Evolutionary conservation across 495 filamentous ascomycete genomes (phyloP).

Genomic region (Talaromyces adpressus): DNA sequence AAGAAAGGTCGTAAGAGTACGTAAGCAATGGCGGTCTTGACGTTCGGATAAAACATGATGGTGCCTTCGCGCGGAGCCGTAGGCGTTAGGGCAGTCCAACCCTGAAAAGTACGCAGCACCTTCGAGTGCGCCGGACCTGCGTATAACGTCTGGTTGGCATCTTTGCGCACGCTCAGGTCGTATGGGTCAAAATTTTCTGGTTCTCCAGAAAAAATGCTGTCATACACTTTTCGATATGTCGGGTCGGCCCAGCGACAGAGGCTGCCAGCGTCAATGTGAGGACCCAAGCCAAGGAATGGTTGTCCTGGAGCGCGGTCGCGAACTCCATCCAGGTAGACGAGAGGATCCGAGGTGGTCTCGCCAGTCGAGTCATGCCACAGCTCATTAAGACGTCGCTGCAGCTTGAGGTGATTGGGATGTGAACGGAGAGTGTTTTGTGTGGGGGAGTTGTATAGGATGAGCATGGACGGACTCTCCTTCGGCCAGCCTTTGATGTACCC

Average conservation of each 20-base stretch:
- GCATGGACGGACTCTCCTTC: background rate
- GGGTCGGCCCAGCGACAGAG: constrained; percentile 9
- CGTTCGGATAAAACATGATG: background rate
- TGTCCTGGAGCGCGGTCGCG: background rate
- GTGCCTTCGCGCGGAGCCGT: background rate
- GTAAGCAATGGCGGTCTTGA: background rate
- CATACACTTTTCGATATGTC: constrained; percentile 2
- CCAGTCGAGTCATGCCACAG: background rate
- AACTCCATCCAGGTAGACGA: background rate
- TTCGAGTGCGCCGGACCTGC: background rate
- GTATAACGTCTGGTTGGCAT: background rate
- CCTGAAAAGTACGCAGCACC: background rate
- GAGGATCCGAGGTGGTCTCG: background rate
- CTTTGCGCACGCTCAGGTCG: background rate
- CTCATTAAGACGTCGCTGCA: background rate
- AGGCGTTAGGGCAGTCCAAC: background rate
- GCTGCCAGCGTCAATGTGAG: constrained; percentile 8
- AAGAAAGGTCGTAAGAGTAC: constrained; percentile 3
- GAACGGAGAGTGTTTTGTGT: background rate
- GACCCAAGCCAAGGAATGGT: background rate
- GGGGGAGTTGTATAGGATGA: constrained; percentile 1
- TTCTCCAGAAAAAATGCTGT: constrained; percentile 5
- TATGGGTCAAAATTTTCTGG: constrained; percentile 4
- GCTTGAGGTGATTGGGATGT: background rate
- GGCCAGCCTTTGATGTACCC: background rate